phyloP scores from a whole-genome alignment of 495 filamentous ascomycete genomes.

The Penicillium riverlandense region DNA sequence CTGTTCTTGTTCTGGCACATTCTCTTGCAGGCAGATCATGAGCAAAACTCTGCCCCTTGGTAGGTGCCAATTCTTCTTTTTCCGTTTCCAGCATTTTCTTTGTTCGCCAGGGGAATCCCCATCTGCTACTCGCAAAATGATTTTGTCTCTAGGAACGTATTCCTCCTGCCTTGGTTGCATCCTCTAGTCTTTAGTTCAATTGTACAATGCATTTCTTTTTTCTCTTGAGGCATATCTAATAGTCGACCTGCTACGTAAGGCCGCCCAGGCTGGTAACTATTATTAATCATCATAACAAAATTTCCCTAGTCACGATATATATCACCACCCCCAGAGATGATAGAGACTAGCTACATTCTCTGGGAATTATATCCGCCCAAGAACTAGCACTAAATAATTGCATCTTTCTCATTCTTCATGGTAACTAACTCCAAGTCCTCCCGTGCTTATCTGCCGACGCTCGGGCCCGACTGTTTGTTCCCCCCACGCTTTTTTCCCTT shows the following conservation, averaged over 20 bases:
- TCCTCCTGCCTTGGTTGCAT: not conserved
- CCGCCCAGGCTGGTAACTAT: too few relatives aligned
- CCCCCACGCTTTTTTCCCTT: constrained; percentile 9
- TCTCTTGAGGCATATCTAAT: too few relatives aligned
- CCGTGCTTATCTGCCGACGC: constrained; percentile 25
- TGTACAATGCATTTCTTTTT: not conserved
- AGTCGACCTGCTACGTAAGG: too few relatives aligned
- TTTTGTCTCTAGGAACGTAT: constrained; percentile 22
- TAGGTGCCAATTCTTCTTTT: constrained; percentile 32
- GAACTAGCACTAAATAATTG: too few relatives aligned
- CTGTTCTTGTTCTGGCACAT: constrained; percentile 15
- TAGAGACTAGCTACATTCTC: too few relatives aligned
- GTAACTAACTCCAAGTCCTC: not conserved
- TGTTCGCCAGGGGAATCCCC: constrained; percentile 7
- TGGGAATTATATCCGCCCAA: too few relatives aligned
- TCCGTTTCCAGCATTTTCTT: constrained; percentile 10
- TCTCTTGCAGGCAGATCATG: constrained; percentile 10
- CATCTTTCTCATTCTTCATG: too few relatives aligned
- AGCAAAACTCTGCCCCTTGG: constrained; percentile 32
- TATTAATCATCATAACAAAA: too few relatives aligned
- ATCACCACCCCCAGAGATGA: too few relatives aligned
- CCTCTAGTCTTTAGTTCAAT: not conserved
- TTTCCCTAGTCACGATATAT: too few relatives aligned
- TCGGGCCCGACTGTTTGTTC: constrained; percentile 12
- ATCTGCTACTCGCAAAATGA: constrained; percentile 13